Evolutionary conservation across 495 filamentous ascomycete species (phyloP).

Genomic region (Umbilicaria muhlenbergii): DNA sequence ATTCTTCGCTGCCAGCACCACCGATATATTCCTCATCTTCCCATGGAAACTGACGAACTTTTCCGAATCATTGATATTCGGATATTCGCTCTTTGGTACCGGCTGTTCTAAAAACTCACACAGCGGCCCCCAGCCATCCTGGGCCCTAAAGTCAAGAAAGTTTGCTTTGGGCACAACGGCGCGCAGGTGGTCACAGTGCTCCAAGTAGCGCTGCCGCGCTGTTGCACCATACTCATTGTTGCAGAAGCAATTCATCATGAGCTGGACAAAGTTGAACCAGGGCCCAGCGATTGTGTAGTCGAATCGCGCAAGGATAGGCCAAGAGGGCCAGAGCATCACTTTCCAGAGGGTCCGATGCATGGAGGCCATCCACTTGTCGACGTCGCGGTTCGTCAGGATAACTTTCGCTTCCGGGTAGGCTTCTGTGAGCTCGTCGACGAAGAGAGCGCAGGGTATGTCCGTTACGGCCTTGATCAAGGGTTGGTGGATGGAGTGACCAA

Average conservation of each 20-base stretch:
- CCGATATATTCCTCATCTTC: too few species aligned
- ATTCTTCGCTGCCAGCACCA: too few species aligned
- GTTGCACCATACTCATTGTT: neutral
- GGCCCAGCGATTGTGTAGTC: too few species aligned
- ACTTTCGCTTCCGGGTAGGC: slow-evolving; percentile 11
- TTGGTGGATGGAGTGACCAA: neutral
- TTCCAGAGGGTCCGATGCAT: too few species aligned
- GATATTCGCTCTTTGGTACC: neutral
- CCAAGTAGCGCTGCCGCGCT: slow-evolving; percentile 6
- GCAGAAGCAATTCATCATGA: too few species aligned
- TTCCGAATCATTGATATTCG: too few species aligned
- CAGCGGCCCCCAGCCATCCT: slow-evolving; percentile 30
- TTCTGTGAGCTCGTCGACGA: slow-evolving; percentile 9
- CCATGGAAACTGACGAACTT: too few species aligned
- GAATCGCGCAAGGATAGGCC: too few species aligned
- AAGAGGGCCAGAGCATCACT: too few species aligned
- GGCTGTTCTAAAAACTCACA: slow-evolving; percentile 21
- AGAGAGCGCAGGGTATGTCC: slow-evolving; percentile 9
- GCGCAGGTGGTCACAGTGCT: slow-evolving; percentile 22
- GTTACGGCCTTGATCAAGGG: neutral
- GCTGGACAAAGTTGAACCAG: too few species aligned
- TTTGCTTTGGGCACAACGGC: slow-evolving; percentile 18
- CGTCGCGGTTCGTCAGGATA: slow-evolving; percentile 8
- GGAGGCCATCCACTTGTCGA: too few species aligned
- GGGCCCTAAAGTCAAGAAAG: slow-evolving; percentile 26